A percentile compares a stretch with the other conserved stretches of the same genome.
These are phyloP conservation scores for Talaromyces sp. DNA, from an alignment of 2,329 filamentous ascomycete species.

Conservation along the genomic window DNA sequence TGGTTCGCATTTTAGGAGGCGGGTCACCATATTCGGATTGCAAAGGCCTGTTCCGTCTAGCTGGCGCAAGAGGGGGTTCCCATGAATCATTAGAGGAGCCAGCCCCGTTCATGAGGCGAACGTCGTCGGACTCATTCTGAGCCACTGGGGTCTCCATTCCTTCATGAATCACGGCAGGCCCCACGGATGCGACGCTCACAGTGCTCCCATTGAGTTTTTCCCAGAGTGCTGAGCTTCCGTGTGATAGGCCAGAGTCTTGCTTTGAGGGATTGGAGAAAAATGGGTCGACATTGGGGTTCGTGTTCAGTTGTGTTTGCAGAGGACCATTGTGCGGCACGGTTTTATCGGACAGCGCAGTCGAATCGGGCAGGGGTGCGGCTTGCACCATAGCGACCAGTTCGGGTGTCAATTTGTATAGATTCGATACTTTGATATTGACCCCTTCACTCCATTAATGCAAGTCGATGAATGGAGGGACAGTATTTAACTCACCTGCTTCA, in stretches of 20 bases:
- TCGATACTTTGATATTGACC: constrained; percentile 71
- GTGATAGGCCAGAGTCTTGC: constrained; percentile 27
- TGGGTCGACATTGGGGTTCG: constrained; percentile 36
- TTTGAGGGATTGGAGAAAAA: constrained; percentile 34
- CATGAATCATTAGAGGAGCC: constrained; percentile 20
- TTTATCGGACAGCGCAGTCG: constrained; percentile 27
- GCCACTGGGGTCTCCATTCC: constrained; percentile 60
- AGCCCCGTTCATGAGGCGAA: constrained; percentile 28
- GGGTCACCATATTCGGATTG: constrained; percentile 49
- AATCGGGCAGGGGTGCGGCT: constrained; percentile 27
- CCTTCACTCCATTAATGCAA: constrained; percentile 45
- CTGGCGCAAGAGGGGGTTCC: constrained; percentile 41
- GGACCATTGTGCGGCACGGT: constrained; percentile 24
- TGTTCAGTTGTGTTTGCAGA: constrained; percentile 33
- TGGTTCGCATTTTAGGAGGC: constrained; percentile 61
- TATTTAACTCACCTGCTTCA: constrained; percentile 56
- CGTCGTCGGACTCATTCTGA: constrained; percentile 40
- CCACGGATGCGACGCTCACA: constrained; percentile 33
- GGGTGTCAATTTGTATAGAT: constrained; percentile 74
- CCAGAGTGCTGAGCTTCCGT: constrained; percentile 42
- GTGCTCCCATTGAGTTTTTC: constrained; percentile 46
- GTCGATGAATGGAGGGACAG: not conserved
- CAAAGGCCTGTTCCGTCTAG: constrained; percentile 49
- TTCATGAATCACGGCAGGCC: constrained; percentile 42
- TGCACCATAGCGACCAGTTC: constrained; percentile 54